Conservation (phyloP, 148 eudicot genomes). For the Cornus suecica region DNA sequence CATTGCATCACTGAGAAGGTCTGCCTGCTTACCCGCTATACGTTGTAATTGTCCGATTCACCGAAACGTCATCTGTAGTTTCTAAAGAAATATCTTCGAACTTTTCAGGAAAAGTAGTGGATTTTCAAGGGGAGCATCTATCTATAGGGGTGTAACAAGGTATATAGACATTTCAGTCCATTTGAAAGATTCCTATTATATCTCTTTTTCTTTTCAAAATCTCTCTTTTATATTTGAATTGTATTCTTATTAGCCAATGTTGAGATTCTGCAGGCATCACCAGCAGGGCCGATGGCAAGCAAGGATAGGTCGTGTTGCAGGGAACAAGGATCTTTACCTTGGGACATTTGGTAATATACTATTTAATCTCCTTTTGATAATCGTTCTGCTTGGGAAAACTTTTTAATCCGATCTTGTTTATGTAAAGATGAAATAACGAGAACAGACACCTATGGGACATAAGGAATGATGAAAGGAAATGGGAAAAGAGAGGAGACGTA, state of each 20-base stretch:
- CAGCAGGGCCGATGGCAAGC: constrained; percentile 99
- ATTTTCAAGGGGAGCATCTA: constrained; percentile 96
- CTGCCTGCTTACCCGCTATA: neutral
- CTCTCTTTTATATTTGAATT: neutral
- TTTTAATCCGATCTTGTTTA: neutral
- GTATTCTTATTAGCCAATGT: neutral
- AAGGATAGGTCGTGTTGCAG: constrained; percentile 97
- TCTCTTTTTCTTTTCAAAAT: neutral
- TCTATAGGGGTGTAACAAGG: constrained; percentile 95
- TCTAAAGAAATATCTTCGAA: neutral
- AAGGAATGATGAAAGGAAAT: too few species aligned
- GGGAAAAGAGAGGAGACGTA: too few species aligned
- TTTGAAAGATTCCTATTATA: neutral
- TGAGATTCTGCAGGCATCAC: constrained; percentile 62
- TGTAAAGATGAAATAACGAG: neutral
- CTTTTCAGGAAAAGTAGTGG: constrained; percentile 91
- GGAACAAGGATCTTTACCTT: constrained; percentile 90
- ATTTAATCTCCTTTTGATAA: neutral
- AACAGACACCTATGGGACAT: too few species aligned
- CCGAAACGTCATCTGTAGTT: neutral
- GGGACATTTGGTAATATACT: constrained; percentile 79
- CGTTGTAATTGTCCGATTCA: neutral
- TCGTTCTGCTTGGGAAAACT: neutral
- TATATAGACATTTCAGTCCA: constrained; percentile 17
- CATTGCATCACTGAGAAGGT: constrained; percentile 95